phyloP scores from a whole-genome alignment of 192 early-diverging fungal species.

The Chytriomyces sp. region DNA sequence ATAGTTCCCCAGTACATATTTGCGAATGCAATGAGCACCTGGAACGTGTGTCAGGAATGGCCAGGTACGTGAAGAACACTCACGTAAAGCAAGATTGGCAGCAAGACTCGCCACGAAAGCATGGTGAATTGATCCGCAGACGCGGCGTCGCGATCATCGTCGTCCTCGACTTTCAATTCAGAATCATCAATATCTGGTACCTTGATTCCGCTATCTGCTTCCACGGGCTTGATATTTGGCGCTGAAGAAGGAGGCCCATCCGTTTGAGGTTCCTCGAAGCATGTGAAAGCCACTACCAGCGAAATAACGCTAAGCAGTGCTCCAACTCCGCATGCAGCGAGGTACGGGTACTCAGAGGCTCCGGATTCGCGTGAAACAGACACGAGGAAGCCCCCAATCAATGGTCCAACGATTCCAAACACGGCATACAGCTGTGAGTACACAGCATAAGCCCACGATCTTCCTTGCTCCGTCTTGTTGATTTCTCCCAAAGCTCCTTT shows the following conservation, averaged over 20 bases:
- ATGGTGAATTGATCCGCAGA: neutral
- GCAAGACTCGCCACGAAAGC: neutral
- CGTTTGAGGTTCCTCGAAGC: neutral
- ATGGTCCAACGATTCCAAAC: constrained; percentile 46
- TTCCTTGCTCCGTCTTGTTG: constrained; percentile 3
- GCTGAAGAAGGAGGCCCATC: neutral
- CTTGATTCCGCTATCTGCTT: neutral
- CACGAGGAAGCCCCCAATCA: constrained; percentile 39
- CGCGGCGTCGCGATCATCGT: neutral
- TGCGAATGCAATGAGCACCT: constrained; percentile 38
- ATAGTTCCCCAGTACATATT: constrained; percentile 43
- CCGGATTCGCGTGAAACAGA: constrained; percentile 4
- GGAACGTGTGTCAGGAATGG: neutral
- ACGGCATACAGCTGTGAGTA: constrained; percentile 46
- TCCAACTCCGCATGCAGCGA: constrained; percentile 23
- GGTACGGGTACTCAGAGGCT: constrained; percentile 20
- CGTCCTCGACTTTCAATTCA: neutral
- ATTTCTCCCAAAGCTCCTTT: constrained; percentile 50
- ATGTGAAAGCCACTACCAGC: neutral
- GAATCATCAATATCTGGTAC: neutral
- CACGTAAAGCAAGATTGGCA: constrained; percentile 29
- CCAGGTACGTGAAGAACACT: neutral
- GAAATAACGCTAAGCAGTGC: neutral
- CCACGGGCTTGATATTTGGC: neutral
- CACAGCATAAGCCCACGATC: constrained; percentile 47